Evolutionary conservation across 192 early-diverging fungal species (phyloP).

Genomic region (Haplosporangium gracile): DNA sequence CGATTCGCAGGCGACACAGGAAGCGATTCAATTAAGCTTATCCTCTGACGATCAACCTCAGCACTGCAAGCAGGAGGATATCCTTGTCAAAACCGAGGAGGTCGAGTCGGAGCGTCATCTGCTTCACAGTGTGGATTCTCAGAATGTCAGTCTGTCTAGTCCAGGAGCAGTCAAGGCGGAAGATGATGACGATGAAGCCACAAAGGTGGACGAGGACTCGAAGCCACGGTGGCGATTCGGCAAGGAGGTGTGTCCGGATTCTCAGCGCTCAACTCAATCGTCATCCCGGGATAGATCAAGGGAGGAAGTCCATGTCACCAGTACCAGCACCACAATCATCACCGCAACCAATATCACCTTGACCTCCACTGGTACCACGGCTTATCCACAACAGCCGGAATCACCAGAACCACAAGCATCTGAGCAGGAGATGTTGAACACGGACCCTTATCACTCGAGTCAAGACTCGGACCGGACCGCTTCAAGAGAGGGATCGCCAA

Average conservation of each 20-base stretch:
- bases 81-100: neutral
- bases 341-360: neutral
- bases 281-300: neutral
- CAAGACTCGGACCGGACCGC: neutral
- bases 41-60: neutral
- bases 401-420: neutral
- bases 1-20: neutral
- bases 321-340: neutral
- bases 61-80: neutral
- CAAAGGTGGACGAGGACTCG: neutral
- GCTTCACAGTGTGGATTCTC: neutral
- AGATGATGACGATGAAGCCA: neutral
- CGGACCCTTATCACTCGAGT: neutral
- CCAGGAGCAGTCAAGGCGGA: neutral
- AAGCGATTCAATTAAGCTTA: neutral
- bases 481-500: neutral
- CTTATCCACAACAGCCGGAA: neutral
- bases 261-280: neutral
- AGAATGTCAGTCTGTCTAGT: neutral
- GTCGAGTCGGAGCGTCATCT: neutral
- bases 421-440: neutral
- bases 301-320: neutral
- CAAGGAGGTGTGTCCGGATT: conserved; percentile 7
- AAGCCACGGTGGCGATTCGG: neutral
- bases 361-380: neutral